These are phyloP conservation scores for Penicillium sclerotigenum DNA, from an alignment of 2,329 filamentous ascomycete genomes.

Conservation along the genomic window DNA sequence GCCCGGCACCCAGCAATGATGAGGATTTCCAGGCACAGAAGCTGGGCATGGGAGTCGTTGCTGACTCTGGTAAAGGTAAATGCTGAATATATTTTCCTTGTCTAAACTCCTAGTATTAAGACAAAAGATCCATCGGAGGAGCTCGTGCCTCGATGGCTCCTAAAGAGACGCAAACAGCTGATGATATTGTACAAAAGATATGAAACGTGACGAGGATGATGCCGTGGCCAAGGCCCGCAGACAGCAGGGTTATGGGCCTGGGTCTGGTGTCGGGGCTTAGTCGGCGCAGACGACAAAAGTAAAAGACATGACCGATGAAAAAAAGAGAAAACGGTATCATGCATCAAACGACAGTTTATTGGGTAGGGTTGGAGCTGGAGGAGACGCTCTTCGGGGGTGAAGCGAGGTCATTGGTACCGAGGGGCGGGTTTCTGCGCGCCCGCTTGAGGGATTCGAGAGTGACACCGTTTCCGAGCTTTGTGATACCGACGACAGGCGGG, in stretches of 20 bases:
- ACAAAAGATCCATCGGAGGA: constrained; percentile 13
- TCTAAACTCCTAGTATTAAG: constrained; percentile 30
- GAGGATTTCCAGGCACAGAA: constrained; percentile 55
- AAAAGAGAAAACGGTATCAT: constrained; percentile 11
- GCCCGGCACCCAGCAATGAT: constrained; percentile 45
- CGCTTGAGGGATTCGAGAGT: constrained; percentile 80
- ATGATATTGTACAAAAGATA: constrained; percentile 44
- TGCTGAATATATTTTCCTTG: constrained; percentile 21
- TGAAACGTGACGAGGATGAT: constrained; percentile 37
- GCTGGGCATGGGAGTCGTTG: constrained; percentile 53
- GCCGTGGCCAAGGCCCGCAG: constrained; percentile 44
- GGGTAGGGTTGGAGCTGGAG: constrained; percentile 35
- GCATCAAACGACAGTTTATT: constrained; percentile 27
- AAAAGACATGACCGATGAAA: constrained; percentile 11
- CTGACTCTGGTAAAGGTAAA: constrained; percentile 39
- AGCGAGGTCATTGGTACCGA: constrained; percentile 30
- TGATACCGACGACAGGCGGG: constrained; percentile 83
- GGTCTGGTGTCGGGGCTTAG: constrained; percentile 55
- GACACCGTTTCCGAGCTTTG: constrained; percentile 76
- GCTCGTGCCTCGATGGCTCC: constrained; percentile 1
- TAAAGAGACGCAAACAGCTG: constrained; percentile 30
- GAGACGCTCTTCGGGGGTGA: constrained; percentile 34
- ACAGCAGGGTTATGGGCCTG: constrained; percentile 54
- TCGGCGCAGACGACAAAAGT: constrained; percentile 10
- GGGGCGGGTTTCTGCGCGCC: constrained; percentile 65